phyloP scores from a whole-genome alignment of 2,329 filamentous ascomycete genomes.

The Colletotrichum agaves region DNA sequence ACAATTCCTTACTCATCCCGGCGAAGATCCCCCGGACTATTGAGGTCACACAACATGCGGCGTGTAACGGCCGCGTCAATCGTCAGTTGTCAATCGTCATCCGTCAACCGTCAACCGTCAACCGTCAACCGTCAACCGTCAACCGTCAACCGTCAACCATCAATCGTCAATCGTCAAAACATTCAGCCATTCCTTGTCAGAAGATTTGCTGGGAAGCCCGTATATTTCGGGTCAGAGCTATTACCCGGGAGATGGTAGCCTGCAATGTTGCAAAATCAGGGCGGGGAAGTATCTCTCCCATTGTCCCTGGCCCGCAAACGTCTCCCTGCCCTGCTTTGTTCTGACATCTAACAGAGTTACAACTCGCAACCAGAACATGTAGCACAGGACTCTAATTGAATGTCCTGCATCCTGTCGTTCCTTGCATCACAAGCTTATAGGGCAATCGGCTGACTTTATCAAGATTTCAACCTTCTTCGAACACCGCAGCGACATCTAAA shows the following conservation, averaged over 20 bases:
- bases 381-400: slow-evolving; percentile 16
- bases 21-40: slow-evolving; percentile 18
- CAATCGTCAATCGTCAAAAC: no score
- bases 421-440: neutral
- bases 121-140: no score
- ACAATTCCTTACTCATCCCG: slow-evolving; percentile 2
- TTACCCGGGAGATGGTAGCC: no score
- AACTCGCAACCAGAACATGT: slow-evolving; percentile 25
- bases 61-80: neutral
- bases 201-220: no score
- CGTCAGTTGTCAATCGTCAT: no score
- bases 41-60: slow-evolving; percentile 9
- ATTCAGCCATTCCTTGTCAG: no score
- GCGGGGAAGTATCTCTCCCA: slow-evolving; percentile 23
- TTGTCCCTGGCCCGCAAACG: slow-evolving; percentile 9
- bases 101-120: no score
- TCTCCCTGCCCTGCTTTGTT: slow-evolving; percentile 11
- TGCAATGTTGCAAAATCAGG: slow-evolving; percentile 15
- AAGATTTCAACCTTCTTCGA: neutral
- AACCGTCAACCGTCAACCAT: no score
- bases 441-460: neutral
- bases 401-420: neutral
- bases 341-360: slow-evolving; percentile 30
- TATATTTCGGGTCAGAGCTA: no score
- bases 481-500: neutral